Evolutionary conservation across 495 filamentous ascomycete species (phyloP), one percentile per base, ranked within the genome.

Genomic region (Margaritispora aquatica): DNA sequence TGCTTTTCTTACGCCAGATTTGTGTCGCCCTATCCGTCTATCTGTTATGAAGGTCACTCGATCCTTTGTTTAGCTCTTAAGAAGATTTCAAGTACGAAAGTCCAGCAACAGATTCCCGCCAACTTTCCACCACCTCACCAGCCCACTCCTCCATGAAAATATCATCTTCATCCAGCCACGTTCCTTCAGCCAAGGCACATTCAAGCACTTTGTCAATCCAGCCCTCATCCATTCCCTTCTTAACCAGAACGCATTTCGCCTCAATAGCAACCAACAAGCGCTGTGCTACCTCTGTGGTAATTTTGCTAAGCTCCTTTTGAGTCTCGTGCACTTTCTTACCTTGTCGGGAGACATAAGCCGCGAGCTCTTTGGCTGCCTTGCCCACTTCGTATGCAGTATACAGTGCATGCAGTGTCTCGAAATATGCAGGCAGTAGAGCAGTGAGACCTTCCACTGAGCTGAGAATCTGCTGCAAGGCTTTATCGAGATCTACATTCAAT

Each of bases 31-130:
- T n/a, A n/a, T n/a, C n/a, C n/a, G n/a, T n/a, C n/a, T n/a, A n/a
- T n/a, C n/a, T n/a, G n/a, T n/a, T n/a, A n/a, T n/a, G n/a, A n/a
- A n/a, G n/a, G n/a, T n/a, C n/a, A n/a, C n/a, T n/a, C n/a, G n/a
- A n/a, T n/a, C n/a, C n/a, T n/a, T n/a, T n/a, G n/a, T n/a, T n/a
- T n/a, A n/a, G n/a, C n/a, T n/a, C n/a, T 29, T 26, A 27, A 19
- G 50, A 29, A 26, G 50, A 23, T 15, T 44, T 44, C 10, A 44
- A 17, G 17, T 9, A 59, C 4, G 26, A 21, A 44, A 75, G 74
- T n/a, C 76, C 76, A 61, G 69, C 72, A 2, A 75, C 69, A 10
- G 63, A 64, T 27, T 75, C 74, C 48, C 70, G 48, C 76, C 75
- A 77, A 51, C 74, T 74, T 52, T 75, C 73, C 51, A 73, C 61